Conservation (phyloP, 2,329 filamentous ascomycete species). For the Alternaria viburni region DNA sequence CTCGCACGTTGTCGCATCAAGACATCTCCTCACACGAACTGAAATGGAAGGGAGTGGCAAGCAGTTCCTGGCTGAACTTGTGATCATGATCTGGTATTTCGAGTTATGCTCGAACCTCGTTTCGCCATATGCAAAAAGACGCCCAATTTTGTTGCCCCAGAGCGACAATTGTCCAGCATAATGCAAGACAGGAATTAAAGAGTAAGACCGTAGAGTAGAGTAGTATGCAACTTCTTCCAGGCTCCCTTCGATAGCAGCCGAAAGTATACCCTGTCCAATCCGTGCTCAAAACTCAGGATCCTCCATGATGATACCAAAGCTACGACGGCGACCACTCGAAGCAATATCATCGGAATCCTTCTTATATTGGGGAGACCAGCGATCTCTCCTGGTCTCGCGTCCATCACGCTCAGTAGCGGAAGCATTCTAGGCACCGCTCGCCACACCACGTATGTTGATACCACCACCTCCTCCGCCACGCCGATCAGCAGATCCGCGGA, state of each 20-base stretch:
- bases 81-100: not conserved
- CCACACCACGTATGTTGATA: conserved; percentile 43
- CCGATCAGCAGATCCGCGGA: conserved; percentile 36
- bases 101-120: not conserved
- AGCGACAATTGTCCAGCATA: not conserved
- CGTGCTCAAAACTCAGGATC: not conserved
- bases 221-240: conserved; percentile 2
- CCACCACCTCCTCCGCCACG: conserved; percentile 14
- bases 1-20: not conserved
- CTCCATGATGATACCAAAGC: conserved; percentile 1
- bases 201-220: conserved; percentile 1
- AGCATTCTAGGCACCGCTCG: conserved; percentile 34
- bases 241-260: not conserved
- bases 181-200: not conserved
- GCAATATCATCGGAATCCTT: not conserved
- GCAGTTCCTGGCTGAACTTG: not conserved
- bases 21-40: not conserved
- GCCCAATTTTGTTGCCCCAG: not conserved
- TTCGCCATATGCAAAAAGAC: not conserved
- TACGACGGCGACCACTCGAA: not conserved
- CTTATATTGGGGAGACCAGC: not conserved
- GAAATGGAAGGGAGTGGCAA: not conserved
- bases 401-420: not conserved
- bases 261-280: not conserved
- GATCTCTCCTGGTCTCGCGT: not conserved